These are phyloP conservation scores for Panicum virgatum DNA, from an alignment of 202 grass and related monocot species.

Conservation along the genomic window DNA sequence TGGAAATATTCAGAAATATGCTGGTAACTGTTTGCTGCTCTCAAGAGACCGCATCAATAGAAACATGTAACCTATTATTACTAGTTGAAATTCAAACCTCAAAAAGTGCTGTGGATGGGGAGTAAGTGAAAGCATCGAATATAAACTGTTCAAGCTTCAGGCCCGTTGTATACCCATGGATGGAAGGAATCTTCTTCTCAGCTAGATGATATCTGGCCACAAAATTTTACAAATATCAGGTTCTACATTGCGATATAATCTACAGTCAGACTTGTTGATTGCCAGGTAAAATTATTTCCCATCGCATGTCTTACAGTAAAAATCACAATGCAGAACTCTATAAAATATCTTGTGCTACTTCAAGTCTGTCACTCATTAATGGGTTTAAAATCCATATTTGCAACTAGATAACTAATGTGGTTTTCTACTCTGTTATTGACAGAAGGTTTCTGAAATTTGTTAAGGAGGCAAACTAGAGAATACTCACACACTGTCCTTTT, in stretches of 20 bases:
- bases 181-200: constrained; percentile 97
- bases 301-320: constrained; percentile 3
- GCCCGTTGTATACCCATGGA: constrained; percentile 80
- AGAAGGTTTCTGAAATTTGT: not conserved
- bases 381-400: not conserved
- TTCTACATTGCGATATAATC: not conserved
- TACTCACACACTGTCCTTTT: constrained; percentile 96
- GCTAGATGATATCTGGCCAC: constrained; percentile 83
- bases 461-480: constrained; percentile 17
- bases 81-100: constrained; percentile 56
- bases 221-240: constrained; percentile 35
- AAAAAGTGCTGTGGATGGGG: constrained; percentile 84
- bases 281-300: constrained; percentile 1
- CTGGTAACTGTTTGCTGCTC: not conserved
- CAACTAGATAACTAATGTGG: constrained; percentile 2
- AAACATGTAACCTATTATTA: not conserved
- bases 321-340: not conserved
- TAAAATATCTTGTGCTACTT: not conserved
- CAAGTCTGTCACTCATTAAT: not conserved
- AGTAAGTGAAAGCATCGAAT: constrained; percentile 92
- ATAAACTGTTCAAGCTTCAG: constrained; percentile 96
- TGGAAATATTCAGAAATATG: constrained; percentile 36
- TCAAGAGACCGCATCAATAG: not conserved
- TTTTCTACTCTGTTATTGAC: not conserved
- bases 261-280: not conserved